phyloP scores from a whole-genome alignment of 2,329 filamentous ascomycete genomes.

The Trichoderma pleuroti region DNA sequence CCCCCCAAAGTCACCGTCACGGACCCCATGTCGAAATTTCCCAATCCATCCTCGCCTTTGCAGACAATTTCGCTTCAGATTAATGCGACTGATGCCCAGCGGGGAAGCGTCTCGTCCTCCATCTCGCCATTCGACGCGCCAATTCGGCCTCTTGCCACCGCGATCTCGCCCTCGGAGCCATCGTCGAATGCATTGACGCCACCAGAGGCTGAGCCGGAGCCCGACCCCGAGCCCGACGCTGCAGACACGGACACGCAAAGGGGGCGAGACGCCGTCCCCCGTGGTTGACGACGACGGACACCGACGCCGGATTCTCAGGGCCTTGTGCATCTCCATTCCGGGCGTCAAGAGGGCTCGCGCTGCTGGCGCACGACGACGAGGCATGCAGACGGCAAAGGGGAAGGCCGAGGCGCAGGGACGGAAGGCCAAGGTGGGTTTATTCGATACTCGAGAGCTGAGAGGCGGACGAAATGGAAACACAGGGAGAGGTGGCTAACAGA shows the following conservation, averaged over 20 bases:
- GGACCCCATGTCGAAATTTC: constrained; percentile 17
- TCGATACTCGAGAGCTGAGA: background rate
- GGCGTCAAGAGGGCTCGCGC: constrained; percentile 8
- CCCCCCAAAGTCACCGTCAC: constrained; percentile 9
- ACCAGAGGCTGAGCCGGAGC: constrained; percentile 17
- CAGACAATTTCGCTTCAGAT: constrained; percentile 13
- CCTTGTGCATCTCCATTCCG: background rate
- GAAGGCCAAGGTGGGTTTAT: constrained; percentile 54
- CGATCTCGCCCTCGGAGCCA: background rate
- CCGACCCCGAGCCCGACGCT: constrained; percentile 16
- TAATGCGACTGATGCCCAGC: constrained; percentile 11
- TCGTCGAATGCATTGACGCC: constrained; percentile 18
- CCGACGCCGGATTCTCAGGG: background rate
- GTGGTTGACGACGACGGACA: background rate
- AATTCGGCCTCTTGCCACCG: background rate
- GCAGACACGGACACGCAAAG: constrained; percentile 1
- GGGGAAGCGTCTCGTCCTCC: constrained; percentile 1
- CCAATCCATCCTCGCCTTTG: constrained; percentile 15
- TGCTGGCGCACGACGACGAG: constrained; percentile 31
- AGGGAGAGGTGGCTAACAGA: background rate
- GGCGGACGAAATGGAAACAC: background rate
- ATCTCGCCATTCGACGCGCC: constrained; percentile 10
- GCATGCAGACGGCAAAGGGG: constrained; percentile 53
- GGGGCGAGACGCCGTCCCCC: constrained; percentile 1
- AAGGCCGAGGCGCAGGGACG: constrained; percentile 57